Percentiles rank a stretch among this genome's conserved stretches.
Conservation (phyloP, 768 basidiomycete genomes). For the Chlorophyllum brunneum region DNA sequence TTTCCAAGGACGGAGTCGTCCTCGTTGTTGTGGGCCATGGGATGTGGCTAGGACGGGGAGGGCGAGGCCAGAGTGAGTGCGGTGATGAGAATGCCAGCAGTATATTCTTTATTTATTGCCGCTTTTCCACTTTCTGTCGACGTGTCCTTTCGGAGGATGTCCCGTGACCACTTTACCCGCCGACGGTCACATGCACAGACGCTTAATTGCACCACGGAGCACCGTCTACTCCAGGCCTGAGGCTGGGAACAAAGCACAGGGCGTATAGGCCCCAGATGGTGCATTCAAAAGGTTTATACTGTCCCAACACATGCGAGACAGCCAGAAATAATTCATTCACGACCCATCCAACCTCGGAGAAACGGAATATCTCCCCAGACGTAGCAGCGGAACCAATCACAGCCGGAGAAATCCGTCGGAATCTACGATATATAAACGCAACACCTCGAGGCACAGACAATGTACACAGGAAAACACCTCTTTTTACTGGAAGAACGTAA, state of each 20-base stretch:
- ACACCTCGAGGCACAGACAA: background rate
- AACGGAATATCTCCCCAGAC: constrained; percentile 7
- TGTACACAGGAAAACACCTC: background rate
- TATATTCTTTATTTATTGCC: constrained; percentile 7
- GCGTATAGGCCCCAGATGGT: too few species aligned
- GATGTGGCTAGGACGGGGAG: background rate
- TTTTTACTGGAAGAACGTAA: constrained; percentile 33
- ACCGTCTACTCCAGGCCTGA: background rate
- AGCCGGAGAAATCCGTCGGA: background rate
- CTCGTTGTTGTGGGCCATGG: constrained; percentile 5
- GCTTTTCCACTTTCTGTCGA: constrained; percentile 1
- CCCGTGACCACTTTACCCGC: constrained; percentile 5
- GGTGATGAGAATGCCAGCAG: constrained; percentile 9
- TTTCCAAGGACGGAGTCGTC: constrained; percentile 43
- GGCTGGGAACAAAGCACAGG: too few species aligned
- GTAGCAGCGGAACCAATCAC: background rate
- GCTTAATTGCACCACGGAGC: background rate
- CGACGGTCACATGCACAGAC: constrained; percentile 1
- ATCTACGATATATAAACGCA: constrained; percentile 2
- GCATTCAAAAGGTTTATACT: too few species aligned
- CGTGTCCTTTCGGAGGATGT: constrained; percentile 10
- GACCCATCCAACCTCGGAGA: constrained; percentile 3
- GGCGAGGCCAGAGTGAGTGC: background rate
- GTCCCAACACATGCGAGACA: too few species aligned
- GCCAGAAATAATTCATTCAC: background rate